Base-by-base conservation (phyloP, 1,284 basidiomycete genomes). In the Fistulina hepatica region DNA sequence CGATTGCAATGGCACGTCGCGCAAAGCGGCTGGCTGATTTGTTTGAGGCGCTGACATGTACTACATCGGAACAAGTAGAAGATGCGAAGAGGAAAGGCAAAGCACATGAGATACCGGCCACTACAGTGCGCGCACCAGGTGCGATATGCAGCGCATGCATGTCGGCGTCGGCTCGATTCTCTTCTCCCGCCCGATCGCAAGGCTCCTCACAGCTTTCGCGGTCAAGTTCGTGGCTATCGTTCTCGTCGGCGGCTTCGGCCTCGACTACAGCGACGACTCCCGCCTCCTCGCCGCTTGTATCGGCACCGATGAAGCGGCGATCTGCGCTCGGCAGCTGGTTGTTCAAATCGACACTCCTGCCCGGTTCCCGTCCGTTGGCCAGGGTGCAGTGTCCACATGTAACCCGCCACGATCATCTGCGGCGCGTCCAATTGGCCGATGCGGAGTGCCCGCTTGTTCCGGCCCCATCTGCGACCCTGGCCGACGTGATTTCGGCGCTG, bases 211-310 rank as follows among this genome's bases (percentile, higher is more conserved):
- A 41, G 24, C 37, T 62, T 16, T 63, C 64, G 2, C 65, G 68
- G 26, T 63, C 71, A 15, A 61, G 63, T 33, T 76, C 71, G 0
- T 75, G 71, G 73, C 61, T 74, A 26, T 71, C 74, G 15, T 71
- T 74, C 62, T 63, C 37, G 77, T 73, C 32, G 67, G 65, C 65
- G 77, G 75, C 64, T 81, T 76, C 44, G 74, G 71, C 21, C 62
- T 5, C 28, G 28, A 31, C 28, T 13, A 19, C 28, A 19, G 10
- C 19, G 28, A 31, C 28, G 28, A 31, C 28, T 16, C 28, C 28
- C 28, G 28, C 28, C 15, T 16, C 28, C 15, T 31, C 28, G 13
- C 28, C 28, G 13, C 10, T 31, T 13, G 28, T 31, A 9, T 16
- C 13, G 28, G 15, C 28, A 19, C 28, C 28, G 28, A 13, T 19